A percentile compares a stretch with the other conserved stretches of the same genome.
These are phyloP conservation scores for Coleophoma crateriformis DNA, from an alignment of 2,329 filamentous ascomycete genomes.

Conservation along the genomic window DNA sequence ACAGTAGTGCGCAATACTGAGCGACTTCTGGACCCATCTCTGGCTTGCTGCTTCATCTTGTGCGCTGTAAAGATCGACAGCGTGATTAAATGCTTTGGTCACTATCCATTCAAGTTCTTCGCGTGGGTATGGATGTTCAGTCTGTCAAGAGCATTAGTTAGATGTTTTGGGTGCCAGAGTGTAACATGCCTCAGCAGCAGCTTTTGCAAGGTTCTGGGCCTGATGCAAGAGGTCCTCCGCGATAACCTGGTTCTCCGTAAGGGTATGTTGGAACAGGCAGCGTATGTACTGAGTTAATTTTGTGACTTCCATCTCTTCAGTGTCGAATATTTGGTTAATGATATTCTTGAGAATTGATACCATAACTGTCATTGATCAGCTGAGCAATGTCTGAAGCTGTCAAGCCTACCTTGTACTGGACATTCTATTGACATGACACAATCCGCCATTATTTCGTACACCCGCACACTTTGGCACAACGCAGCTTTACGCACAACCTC, in stretches of 20 bases:
- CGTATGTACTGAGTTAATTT: slow-evolving; percentile 73
- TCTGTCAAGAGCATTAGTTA: slow-evolving; percentile 21
- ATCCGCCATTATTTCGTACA: slow-evolving; percentile 62
- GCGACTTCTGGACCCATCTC: slow-evolving; percentile 27
- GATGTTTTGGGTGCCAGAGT: background rate
- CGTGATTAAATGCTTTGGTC: slow-evolving; percentile 63
- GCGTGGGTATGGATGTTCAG: slow-evolving; percentile 48
- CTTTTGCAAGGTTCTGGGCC: slow-evolving; percentile 45
- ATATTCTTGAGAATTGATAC: slow-evolving; percentile 54
- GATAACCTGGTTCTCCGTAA: slow-evolving; percentile 44
- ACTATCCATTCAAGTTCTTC: slow-evolving; percentile 75
- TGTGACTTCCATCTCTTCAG: slow-evolving; percentile 47
- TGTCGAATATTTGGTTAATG: slow-evolving; percentile 60
- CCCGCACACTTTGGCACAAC: slow-evolving; percentile 35
- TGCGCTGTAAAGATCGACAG: slow-evolving; percentile 57
- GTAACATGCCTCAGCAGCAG: slow-evolving; percentile 39
- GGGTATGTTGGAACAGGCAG: slow-evolving; percentile 65
- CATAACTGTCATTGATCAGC: slow-evolving; percentile 33
- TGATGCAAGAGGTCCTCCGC: slow-evolving; percentile 61
- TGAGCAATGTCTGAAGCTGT: slow-evolving; percentile 2
- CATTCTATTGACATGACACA: slow-evolving; percentile 50
- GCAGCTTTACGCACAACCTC: slow-evolving; percentile 50
- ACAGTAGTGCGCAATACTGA: slow-evolving; percentile 24
- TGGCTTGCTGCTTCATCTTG: slow-evolving; percentile 49
- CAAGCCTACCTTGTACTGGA: slow-evolving; percentile 41